Conservation (phyloP, 306 rosid species). For the Pterocarpus santalinus region DNA sequence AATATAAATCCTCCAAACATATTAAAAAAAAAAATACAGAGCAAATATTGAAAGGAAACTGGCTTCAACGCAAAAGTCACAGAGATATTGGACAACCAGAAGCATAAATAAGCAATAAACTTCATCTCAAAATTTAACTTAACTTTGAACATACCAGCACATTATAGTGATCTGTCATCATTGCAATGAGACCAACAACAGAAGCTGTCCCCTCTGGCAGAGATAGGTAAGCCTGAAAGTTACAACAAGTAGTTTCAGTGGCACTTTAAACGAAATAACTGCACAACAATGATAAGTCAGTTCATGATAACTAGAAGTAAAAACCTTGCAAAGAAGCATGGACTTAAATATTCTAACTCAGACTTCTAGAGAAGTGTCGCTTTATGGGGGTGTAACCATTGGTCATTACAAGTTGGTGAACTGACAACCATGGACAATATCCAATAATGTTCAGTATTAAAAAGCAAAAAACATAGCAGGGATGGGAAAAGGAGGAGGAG, state of each 20-base stretch:
- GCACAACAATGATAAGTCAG: slow-evolving; percentile 15
- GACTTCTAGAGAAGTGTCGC: neutral
- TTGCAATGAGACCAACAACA: slow-evolving; percentile 79
- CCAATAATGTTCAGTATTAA: slow-evolving; percentile 3
- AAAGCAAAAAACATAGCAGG: neutral
- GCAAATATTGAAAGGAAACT: slow-evolving; percentile 7
- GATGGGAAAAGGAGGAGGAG: neutral
- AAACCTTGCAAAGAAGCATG: slow-evolving; percentile 31
- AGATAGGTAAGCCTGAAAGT: slow-evolving; percentile 75
- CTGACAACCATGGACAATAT: slow-evolving; percentile 9
- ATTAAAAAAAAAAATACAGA: neutral
- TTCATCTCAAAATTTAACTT: slow-evolving; percentile 21
- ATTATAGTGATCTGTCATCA: slow-evolving; percentile 89
- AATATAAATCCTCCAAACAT: neutral
- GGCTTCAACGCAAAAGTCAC: slow-evolving; percentile 3
- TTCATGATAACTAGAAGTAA: slow-evolving; percentile 16
- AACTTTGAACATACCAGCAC: slow-evolving; percentile 60
- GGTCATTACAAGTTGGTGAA: slow-evolving; percentile 28
- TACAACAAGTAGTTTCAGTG: slow-evolving; percentile 32
- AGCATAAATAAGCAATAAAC: slow-evolving; percentile 27
- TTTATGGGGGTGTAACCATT: slow-evolving; percentile 14
- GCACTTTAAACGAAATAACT: slow-evolving; percentile 15
- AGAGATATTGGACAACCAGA: neutral
- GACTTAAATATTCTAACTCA: neutral
- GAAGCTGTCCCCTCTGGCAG: slow-evolving; percentile 87